Evolutionary conservation across 1,284 basidiomycete genomes (phyloP), one percentile per base, ranked within the genome.

Genomic region (Tilletiopsis washingtonensis): DNA sequence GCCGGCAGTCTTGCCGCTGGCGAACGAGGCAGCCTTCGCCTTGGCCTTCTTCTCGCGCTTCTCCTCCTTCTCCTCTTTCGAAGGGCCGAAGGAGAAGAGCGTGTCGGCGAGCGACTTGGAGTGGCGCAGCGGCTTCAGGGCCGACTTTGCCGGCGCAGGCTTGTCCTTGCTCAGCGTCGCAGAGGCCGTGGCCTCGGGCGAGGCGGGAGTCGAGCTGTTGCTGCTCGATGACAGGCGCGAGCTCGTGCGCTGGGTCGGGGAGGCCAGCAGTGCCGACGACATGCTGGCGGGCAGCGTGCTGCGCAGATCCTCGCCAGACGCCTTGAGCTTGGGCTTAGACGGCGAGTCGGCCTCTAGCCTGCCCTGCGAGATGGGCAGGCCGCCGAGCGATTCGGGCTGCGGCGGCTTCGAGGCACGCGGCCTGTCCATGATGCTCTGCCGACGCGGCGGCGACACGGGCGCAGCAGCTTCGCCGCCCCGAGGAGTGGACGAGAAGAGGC

Each of bases 81-180:
- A 42, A 56, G 54, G 9, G 40, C 17, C 39, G 38, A 68, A 54
- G 32, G 56, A 57, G 34, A 68, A 62, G 38, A 70, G 59, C 14
- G 67, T 68, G 41, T 70, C 67, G 9, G 67, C 67, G 6, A 70
- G 47, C 17, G 65, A 68, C 38, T 59, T 66, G 17, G 54, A 37
- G 14, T 29, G 44, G 5, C 27, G 7, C 19, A 43, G 39, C 29
- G 43, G 12, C 49, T 67, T 67, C 46, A 58, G 45, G 17, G 62
- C 61, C 11, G 61, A 59, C 49, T 65, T 63, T 17, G 43, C 27
- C n/a, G 63, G 63, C 11, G 64, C 38, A 17, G 64, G 59, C 23
- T 57, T 63, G 48, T 65, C 64, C 43, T 61, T 50, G 46, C 45
- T 51, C 19, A 40, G 17, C 15, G 40, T 47, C 26, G 36, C 17